Evolutionary conservation across 345 rosid species (phyloP).

Genomic region (Boechera divaricarpa): DNA sequence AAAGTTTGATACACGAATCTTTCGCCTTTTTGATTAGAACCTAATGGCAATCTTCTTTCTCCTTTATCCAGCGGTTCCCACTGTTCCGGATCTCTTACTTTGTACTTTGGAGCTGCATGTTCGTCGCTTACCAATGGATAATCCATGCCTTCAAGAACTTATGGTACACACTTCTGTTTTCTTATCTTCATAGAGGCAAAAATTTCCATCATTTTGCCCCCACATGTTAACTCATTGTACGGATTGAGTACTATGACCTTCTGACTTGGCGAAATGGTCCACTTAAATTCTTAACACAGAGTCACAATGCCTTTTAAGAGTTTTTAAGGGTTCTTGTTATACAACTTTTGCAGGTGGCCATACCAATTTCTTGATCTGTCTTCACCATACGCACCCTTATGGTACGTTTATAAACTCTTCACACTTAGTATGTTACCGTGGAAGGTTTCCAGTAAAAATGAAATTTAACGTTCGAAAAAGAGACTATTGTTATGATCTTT

Average conservation of each 20-base stretch:
- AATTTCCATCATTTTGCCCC: not conserved
- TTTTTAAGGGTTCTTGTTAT: slow-evolving; percentile 4
- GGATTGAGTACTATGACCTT: not conserved
- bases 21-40: not conserved
- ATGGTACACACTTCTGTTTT: slow-evolving; percentile 33
- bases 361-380: slow-evolving; percentile 86
- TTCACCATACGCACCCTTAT: slow-evolving; percentile 55
- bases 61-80: slow-evolving; percentile 73
- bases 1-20: slow-evolving; percentile 3
- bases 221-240: not conserved
- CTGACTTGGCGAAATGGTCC: not conserved
- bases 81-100: slow-evolving; percentile 81
- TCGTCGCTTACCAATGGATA: slow-evolving; percentile 84
- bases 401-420: slow-evolving; percentile 26
- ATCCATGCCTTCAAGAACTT: slow-evolving; percentile 61
- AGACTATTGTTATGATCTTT: not conserved
- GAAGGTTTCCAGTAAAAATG: not conserved
- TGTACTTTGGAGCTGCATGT: slow-evolving; percentile 67
- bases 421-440: not conserved
- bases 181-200: slow-evolving; percentile 31
- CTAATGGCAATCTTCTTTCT: not conserved
- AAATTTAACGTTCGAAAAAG: not conserved
- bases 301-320: not conserved
- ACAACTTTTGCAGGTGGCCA: slow-evolving; percentile 78
- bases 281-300: not conserved